Conservation (phyloP, 2,329 filamentous ascomycete species). For the Aspergillus quadricinctus region DNA sequence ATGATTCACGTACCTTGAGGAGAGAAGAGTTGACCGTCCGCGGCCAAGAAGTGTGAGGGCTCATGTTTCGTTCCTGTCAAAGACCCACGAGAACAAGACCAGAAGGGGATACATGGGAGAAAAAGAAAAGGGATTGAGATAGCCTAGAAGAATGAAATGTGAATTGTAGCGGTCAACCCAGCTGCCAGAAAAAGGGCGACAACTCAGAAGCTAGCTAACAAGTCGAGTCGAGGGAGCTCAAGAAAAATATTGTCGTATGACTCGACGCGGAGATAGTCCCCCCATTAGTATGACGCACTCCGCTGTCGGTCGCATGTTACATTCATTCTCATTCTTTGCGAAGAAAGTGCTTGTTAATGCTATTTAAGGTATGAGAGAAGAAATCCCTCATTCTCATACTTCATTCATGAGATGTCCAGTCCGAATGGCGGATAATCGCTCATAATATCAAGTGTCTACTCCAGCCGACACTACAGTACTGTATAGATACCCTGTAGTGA, state of each 20-base stretch:
- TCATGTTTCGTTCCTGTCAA: constrained; percentile 29
- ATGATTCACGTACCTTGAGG: constrained; percentile 20
- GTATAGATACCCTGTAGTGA: not conserved
- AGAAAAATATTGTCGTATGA: constrained; percentile 6
- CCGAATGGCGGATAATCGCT: no score
- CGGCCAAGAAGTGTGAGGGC: constrained; percentile 29
- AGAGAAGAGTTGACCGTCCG: constrained; percentile 26
- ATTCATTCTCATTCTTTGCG: not conserved
- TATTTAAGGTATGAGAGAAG: not conserved
- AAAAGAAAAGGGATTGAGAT: constrained; percentile 2
- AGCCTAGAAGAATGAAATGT: not conserved
- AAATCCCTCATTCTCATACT: not conserved
- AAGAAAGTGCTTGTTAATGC: no score
- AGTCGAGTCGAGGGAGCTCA: constrained; percentile 1
- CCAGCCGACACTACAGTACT: not conserved
- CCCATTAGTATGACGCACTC: constrained; percentile 1
- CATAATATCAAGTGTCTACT: not conserved
- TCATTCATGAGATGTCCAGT: not conserved
- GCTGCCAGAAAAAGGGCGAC: not conserved
- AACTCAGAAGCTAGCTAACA: not conserved
- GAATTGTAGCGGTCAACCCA: not conserved
- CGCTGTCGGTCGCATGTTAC: not conserved
- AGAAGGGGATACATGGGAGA: constrained; percentile 14
- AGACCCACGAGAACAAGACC: constrained; percentile 4
- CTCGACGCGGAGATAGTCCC: not conserved